phyloP scores from a whole-genome alignment of 1,284 basidiomycete species.

The Malassezia cuniculi region DNA sequence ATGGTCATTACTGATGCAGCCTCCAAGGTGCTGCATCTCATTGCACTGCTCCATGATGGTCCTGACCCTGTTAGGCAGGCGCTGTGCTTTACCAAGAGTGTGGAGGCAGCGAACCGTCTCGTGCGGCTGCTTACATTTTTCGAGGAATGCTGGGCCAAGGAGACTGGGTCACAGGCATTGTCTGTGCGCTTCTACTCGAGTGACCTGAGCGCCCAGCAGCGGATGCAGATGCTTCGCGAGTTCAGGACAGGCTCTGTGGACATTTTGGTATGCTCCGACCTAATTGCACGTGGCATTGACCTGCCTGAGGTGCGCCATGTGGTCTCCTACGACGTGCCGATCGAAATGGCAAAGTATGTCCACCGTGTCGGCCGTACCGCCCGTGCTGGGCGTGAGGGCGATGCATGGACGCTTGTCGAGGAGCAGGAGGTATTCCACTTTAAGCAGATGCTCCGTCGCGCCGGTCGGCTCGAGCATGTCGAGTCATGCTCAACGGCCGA shows the following conservation, averaged over 20 bases:
- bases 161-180: slow-evolving; percentile 47
- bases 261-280: slow-evolving; percentile 85
- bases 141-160: slow-evolving; percentile 46
- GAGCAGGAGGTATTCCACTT: slow-evolving; percentile 64
- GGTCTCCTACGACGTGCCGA: slow-evolving; percentile 80
- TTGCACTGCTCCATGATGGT: slow-evolving; percentile 61
- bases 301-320: slow-evolving; percentile 81
- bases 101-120: slow-evolving; percentile 74
- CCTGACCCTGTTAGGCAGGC: slow-evolving; percentile 53
- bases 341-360: slow-evolving; percentile 96
- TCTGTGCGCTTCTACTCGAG: slow-evolving; percentile 58
- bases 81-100: slow-evolving; percentile 87
- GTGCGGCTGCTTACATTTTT: slow-evolving; percentile 73
- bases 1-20: slow-evolving; percentile 68
- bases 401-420: slow-evolving; percentile 88
- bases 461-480: slow-evolving; percentile 14
- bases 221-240: slow-evolving; percentile 62
- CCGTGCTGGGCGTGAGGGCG: slow-evolving; percentile 69
- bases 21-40: slow-evolving; percentile 76
- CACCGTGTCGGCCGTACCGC: slow-evolving; percentile 91
- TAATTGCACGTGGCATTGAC: slow-evolving; percentile 93
- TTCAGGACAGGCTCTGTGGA: slow-evolving; percentile 72
- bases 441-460: slow-evolving; percentile 11
- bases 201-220: slow-evolving; percentile 62
- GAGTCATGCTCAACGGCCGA: slow-evolving; percentile 21